Percentiles rank a stretch among this genome's conserved stretches.
These are phyloP conservation scores for Fusarium sp. DNA, from an alignment of 2,329 filamentous ascomycete species.

Conservation along the genomic window DNA sequence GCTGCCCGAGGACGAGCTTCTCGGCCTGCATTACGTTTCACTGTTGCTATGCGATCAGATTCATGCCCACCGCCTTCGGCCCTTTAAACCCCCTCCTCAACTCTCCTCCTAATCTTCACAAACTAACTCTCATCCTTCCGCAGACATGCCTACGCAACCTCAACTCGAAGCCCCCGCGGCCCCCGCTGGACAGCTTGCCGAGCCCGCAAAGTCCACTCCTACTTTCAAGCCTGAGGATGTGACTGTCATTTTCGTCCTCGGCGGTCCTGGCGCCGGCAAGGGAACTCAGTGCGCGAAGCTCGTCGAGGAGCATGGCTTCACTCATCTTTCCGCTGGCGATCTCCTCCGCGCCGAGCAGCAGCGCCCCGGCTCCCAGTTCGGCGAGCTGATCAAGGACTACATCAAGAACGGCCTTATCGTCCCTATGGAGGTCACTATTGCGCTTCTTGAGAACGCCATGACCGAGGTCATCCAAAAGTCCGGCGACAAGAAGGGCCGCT, in stretches of 20 bases:
- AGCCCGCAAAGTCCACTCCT: constrained; percentile 66
- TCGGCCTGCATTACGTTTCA: constrained; percentile 4
- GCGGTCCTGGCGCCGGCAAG: constrained; percentile 95
- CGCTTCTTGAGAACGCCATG: constrained; percentile 95
- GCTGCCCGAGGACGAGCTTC: constrained; percentile 16
- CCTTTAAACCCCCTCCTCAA: not conserved
- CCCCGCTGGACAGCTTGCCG: constrained; percentile 52
- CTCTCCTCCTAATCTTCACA: not conserved
- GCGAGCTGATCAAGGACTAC: constrained; percentile 90
- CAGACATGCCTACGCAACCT: constrained; percentile 27
- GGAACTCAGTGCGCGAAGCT: constrained; percentile 95
- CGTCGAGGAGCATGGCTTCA: constrained; percentile 89
- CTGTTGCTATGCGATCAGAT: constrained; percentile 4
- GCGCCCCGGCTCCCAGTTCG: constrained; percentile 87
- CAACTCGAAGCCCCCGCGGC: constrained; percentile 31
- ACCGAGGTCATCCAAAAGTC: constrained; percentile 70
- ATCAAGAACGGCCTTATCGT: constrained; percentile 97
- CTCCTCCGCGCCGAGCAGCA: constrained; percentile 94
- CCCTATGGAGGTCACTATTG: constrained; percentile 98
- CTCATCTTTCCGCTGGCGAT: constrained; percentile 92
- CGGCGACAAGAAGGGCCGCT: constrained; percentile 70
- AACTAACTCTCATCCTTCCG: not conserved
- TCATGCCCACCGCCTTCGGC: constrained; percentile 6
- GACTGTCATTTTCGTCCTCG: constrained; percentile 96
- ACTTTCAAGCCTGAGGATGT: constrained; percentile 82